Percentiles rank a stretch among this genome's conserved stretches.
These are phyloP conservation scores for Claviceps sp. DNA, from an alignment of 2,329 filamentous ascomycete species.

Conservation along the genomic window DNA sequence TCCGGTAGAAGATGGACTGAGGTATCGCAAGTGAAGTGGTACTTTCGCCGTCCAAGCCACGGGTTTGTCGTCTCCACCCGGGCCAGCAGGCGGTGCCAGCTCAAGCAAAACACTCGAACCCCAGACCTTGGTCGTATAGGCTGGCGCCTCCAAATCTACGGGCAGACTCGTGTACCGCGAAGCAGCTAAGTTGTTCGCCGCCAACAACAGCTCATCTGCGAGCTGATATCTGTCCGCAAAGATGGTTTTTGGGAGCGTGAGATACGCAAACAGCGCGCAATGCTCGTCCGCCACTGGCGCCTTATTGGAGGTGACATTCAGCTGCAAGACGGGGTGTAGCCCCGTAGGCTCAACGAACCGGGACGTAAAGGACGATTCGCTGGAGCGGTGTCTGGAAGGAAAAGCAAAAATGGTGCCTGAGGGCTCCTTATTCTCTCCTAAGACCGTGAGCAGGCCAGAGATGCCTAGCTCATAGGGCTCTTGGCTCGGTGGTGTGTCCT, in stretches of 20 bases:
- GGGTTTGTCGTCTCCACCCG: constrained; percentile 18
- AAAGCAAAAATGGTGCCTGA: constrained; percentile 74
- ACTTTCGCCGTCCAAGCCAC: constrained; percentile 53
- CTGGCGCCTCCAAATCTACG: constrained; percentile 81
- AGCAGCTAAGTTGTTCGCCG: constrained; percentile 62
- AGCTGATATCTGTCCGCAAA: constrained; percentile 87
- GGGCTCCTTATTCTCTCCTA: constrained; percentile 60
- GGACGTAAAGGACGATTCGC: constrained; percentile 43
- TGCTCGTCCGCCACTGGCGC: constrained; percentile 38
- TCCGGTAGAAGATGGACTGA: constrained; percentile 46
- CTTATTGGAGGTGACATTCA: constrained; percentile 43
- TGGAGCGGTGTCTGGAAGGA: constrained; percentile 60
- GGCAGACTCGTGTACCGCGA: constrained; percentile 59
- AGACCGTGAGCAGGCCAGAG: constrained; percentile 62
- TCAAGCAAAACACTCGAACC: constrained; percentile 68
- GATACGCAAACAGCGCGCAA: constrained; percentile 65
- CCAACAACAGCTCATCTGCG: constrained; percentile 59
- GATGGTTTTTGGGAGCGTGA: constrained; percentile 67
- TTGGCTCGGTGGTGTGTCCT: constrained; percentile 43
- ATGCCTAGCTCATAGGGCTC: constrained; percentile 65
- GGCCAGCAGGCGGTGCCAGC: constrained; percentile 40
- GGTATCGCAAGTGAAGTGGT: constrained; percentile 76
- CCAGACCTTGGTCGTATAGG: constrained; percentile 65
- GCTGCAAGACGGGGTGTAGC: constrained; percentile 67
- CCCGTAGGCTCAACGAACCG: constrained; percentile 60